Evolutionary conservation across 192 early-diverging fungal species (phyloP), one percentile per base, ranked within the genome.

Genomic region (Linnemannia hyalina): DNA sequence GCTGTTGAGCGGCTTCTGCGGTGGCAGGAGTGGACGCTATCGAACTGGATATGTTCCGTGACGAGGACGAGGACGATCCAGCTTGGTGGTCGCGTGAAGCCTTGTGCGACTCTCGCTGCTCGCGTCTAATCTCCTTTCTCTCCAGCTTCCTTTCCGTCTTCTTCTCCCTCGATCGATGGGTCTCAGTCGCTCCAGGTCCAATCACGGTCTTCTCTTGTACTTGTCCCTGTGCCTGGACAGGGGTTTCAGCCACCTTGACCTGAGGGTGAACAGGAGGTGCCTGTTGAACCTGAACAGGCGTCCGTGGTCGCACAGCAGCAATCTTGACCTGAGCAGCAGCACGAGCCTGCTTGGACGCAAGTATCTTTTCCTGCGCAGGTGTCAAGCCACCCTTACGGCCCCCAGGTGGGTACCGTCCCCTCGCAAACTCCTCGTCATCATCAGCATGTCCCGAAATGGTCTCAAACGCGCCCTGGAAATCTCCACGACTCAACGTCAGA

Each of bases 401-500:
- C 71, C 18, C 13, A 6, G 23, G 71, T 70, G 26, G 38, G 35
- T 40, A 22, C 26, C 71, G 6, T 18, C 41, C 13, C 10, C 15
- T 7, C 6, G 6, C 44, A 29, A n/a, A 49, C 26, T 80, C 41
- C 0, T 63, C 16, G n/a, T 46, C 23, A 8, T 36, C 9, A 41
- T 74, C 18, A 4, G 52, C 36, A 69, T 40, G 54, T 7, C 73
- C 75, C 20, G 68, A 36, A 40, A 85, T 80, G 13, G 41, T n/a
- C 42, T 76, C 47, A 40, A 78, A 77, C 6, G 84, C 84, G n/a
- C 26, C 54, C 36, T 73, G 1, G 49, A 73, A 79, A 5, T 86
- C 78, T 0, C 84, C 84, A 15, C 29, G 74, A 55, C 83, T 80
- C 20, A 85, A 54, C 8, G 16, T 75, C 68, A 80, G 36, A 42